These are phyloP conservation scores for Rhizopogon roseolus DNA, from an alignment of 768 basidiomycete genomes.

Conservation along the genomic window DNA sequence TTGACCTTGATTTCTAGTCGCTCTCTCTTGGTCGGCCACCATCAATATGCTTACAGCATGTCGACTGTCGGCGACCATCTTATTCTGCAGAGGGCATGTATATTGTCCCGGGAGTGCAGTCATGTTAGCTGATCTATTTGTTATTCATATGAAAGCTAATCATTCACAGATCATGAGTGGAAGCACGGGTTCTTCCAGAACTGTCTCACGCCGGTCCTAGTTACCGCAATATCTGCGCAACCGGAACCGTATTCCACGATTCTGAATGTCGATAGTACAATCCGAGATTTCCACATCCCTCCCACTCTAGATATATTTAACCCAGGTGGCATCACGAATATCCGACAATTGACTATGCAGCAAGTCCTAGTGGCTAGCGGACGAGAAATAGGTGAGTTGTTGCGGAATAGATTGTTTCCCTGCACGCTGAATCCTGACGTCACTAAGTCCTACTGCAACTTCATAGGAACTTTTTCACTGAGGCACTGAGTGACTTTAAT, in stretches of 20 bases:
- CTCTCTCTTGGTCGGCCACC: slow-evolving; percentile 70
- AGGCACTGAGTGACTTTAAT: slow-evolving; percentile 51
- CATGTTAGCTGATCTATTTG: slow-evolving; percentile 19
- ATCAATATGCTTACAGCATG: slow-evolving; percentile 58
- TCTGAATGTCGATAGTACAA: slow-evolving; percentile 46
- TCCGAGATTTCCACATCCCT: slow-evolving; percentile 55
- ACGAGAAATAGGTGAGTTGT: slow-evolving; percentile 52
- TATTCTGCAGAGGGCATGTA: slow-evolving; percentile 25
- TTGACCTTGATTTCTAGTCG: slow-evolving; percentile 36
- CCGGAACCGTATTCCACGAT: slow-evolving; percentile 48
- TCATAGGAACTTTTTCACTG: slow-evolving; percentile 64
- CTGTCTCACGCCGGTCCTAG: slow-evolving; percentile 60
- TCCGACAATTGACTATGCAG: slow-evolving; percentile 60
- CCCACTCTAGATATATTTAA: slow-evolving; percentile 41
- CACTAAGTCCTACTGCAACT: slow-evolving; percentile 57
- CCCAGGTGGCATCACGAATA: slow-evolving; percentile 29
- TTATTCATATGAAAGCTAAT: slow-evolving; percentile 9
- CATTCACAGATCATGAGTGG: slow-evolving; percentile 59
- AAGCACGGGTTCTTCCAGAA: slow-evolving; percentile 60
- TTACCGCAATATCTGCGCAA: slow-evolving; percentile 49
- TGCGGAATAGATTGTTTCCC: slow-evolving; percentile 9
- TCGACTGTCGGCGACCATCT: slow-evolving; percentile 49
- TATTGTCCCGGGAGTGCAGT: slow-evolving; percentile 22
- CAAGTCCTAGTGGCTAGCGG: slow-evolving; percentile 55
- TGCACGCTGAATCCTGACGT: slow-evolving; percentile 1